Evolutionary conservation across 2,329 filamentous ascomycete species (phyloP).

Genomic region (Penicillium griseofulvum): DNA sequence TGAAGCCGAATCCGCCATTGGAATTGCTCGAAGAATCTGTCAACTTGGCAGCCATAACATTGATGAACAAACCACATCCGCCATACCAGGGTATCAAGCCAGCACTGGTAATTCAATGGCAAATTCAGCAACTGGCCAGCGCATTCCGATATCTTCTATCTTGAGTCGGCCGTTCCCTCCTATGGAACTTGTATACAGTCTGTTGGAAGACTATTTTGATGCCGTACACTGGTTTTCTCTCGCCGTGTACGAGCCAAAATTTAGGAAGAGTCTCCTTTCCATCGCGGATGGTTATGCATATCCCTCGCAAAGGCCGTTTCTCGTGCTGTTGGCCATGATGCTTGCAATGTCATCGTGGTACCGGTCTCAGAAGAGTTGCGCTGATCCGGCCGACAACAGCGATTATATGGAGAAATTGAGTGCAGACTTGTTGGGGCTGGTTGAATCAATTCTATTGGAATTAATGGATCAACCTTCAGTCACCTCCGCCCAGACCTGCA

Average conservation of each 20-base stretch:
- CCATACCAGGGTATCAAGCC: constrained; percentile 34
- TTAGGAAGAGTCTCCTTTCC: constrained; percentile 34
- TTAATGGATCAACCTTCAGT: constrained; percentile 44
- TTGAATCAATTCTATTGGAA: constrained; percentile 38
- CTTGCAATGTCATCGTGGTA: constrained; percentile 44
- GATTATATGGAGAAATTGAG: constrained; percentile 18
- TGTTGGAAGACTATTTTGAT: constrained; percentile 44
- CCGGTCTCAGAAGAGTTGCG: constrained; percentile 22
- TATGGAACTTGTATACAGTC: constrained; percentile 25
- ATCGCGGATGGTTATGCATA: constrained; percentile 36
- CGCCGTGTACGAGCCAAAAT: constrained; percentile 43
- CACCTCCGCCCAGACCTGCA: constrained; percentile 39
- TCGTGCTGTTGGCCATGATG: constrained; percentile 39
- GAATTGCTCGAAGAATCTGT: constrained; percentile 35
- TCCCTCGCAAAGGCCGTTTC: constrained; percentile 36
- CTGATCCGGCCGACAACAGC: constrained; percentile 12
- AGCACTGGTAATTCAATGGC: constrained; percentile 3
- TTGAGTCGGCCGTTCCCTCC: constrained; percentile 32
- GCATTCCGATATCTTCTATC: constrained; percentile 26
- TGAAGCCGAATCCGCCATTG: constrained; percentile 37
- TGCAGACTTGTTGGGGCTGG: constrained; percentile 19
- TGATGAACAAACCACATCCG: constrained; percentile 33
- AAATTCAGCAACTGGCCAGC: constrained; percentile 15
- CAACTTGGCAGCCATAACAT: constrained; percentile 27
- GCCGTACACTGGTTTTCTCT: constrained; percentile 48